Conservation (phyloP, 2,329 filamentous ascomycete genomes). For the Lomentospora prolificans region DNA sequence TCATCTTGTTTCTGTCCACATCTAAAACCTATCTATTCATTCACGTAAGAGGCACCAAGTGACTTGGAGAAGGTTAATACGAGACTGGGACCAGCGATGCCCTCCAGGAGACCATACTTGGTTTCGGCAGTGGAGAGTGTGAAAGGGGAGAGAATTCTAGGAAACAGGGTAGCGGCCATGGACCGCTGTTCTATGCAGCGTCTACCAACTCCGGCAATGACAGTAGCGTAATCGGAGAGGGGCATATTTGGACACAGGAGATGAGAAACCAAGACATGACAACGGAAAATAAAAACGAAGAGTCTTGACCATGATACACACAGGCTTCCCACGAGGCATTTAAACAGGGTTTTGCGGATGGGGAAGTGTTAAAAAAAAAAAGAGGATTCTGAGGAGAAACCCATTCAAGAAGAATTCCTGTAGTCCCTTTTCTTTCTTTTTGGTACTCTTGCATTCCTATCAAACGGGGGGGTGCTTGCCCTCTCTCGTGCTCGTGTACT, state of each 20-base stretch:
- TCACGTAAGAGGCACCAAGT: no score
- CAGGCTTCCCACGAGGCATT: neutral
- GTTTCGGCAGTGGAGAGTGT: neutral
- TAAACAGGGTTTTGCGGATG: neutral
- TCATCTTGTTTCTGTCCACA: neutral
- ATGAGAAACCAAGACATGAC: neutral
- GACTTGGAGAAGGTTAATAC: neutral
- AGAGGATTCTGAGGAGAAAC: neutral
- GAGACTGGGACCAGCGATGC: no score
- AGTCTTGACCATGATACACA: neutral
- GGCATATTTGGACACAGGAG: neutral
- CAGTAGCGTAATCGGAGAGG: neutral
- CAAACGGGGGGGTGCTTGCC: constrained; percentile 7
- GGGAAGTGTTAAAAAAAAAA: neutral
- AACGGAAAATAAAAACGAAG: neutral
- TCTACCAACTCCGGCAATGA: constrained; percentile 1
- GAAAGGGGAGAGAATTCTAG: neutral
- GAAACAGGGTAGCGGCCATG: neutral
- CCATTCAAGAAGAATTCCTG: neutral
- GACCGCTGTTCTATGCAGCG: constrained; percentile 1
- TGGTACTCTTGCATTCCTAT: neutral
- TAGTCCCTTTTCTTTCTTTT: neutral
- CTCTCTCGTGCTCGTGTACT: constrained; percentile 10
- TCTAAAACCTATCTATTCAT: neutral
- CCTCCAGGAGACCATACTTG: neutral